Evolutionary conservation across 305 asterid genomes (phyloP).

Genomic region (Galium porrigens): DNA sequence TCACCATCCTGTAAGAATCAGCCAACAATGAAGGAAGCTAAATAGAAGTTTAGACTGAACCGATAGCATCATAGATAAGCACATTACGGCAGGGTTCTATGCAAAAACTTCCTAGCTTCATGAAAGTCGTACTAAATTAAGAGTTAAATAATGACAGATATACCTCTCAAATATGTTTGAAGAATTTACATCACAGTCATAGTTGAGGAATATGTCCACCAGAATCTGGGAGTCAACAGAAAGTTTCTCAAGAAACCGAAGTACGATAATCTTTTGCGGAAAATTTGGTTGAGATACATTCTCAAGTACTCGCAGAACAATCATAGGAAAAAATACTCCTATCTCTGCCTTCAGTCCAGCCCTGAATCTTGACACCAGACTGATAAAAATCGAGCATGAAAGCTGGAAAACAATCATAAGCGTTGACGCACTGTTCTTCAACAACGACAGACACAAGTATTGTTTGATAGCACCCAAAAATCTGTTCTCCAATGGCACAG

Average conservation of each 20-base stretch:
- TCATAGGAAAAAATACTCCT: slow-evolving; percentile 62
- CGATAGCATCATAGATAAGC: background rate
- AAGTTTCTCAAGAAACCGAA: slow-evolving; percentile 82
- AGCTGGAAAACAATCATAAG: slow-evolving; percentile 98
- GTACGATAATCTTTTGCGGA: slow-evolving; percentile 97
- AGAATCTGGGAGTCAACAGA: slow-evolving; percentile 84
- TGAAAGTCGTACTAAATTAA: slow-evolving; percentile 12
- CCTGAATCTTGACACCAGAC: slow-evolving; percentile 94
- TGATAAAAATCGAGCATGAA: slow-evolving; percentile 92
- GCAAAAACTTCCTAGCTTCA: slow-evolving; percentile 5
- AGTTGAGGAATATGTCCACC: slow-evolving; percentile 95
- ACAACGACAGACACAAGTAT: slow-evolving; percentile 81
- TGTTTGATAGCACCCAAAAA: slow-evolving; percentile 96
- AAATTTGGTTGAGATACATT: slow-evolving; percentile 92
- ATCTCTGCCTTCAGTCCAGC: slow-evolving; percentile 98
- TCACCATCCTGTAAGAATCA: slow-evolving; percentile 62
- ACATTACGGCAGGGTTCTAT: background rate
- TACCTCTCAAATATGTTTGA: slow-evolving; percentile 99
- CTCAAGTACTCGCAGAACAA: slow-evolving; percentile 82
- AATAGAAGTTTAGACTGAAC: slow-evolving; percentile 8
- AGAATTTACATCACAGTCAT: slow-evolving; percentile 98
- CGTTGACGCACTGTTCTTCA: slow-evolving; percentile 97
- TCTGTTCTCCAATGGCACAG: slow-evolving; percentile 31
- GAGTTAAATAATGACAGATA: slow-evolving; percentile 10
- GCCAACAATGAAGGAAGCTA: slow-evolving; percentile 16